Percentiles rank a stretch among this genome's conserved stretches.
These are phyloP conservation scores for Eleusine coracana DNA, from an alignment of 176 grass and related monocot species.

Conservation along the genomic window DNA sequence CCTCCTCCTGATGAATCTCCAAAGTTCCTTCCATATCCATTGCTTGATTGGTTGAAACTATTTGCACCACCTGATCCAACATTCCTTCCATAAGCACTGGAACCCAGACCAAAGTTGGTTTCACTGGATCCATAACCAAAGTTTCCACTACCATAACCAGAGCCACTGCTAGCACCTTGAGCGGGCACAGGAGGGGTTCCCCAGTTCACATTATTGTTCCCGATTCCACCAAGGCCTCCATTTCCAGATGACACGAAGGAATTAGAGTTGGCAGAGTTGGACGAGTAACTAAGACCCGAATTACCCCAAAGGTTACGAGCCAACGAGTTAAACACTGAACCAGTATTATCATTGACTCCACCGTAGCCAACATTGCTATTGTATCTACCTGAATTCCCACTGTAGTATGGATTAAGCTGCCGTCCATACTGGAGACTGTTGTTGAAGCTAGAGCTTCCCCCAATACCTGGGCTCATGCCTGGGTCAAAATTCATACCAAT, in stretches of 20 bases:
- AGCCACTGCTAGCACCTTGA: constrained; percentile 53
- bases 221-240: constrained; percentile 68
- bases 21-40: constrained; percentile 72
- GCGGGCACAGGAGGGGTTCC: constrained; percentile 66
- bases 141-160: constrained; percentile 55
- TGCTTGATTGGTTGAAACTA: constrained; percentile 62
- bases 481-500: constrained; percentile 77
- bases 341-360: constrained; percentile 60
- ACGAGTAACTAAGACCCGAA: constrained; percentile 66
- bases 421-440: constrained; percentile 60
- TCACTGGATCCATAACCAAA: constrained; percentile 66
- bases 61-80: constrained; percentile 55
- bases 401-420: constrained; percentile 73
- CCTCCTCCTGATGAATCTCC: constrained; percentile 62
- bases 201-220: constrained; percentile 81
- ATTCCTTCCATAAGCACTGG: constrained; percentile 66
- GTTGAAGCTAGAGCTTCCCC: constrained; percentile 69
- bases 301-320: constrained; percentile 73
- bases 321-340: constrained; percentile 69
- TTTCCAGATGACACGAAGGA: constrained; percentile 70
- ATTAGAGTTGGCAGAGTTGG: constrained; percentile 61
- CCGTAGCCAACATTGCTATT: constrained; percentile 62
- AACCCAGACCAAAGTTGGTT: constrained; percentile 60
- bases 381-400: constrained; percentile 74
- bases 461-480: constrained; percentile 54